phyloP scores from a whole-genome alignment of 2,329 filamentous ascomycete species.

The Neofusicoccum laricinum region DNA sequence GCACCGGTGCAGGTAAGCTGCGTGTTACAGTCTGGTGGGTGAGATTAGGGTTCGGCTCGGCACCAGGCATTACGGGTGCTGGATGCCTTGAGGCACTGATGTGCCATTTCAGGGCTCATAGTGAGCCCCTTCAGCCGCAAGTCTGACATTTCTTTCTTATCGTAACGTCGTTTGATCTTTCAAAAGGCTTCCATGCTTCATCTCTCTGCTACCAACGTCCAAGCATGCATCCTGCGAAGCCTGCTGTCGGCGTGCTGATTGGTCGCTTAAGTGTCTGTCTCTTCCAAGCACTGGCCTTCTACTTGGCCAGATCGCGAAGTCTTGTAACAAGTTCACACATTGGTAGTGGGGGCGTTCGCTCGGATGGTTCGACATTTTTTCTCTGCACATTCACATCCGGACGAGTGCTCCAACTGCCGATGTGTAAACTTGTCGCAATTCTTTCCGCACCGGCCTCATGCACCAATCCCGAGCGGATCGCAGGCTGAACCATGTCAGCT shows the following conservation, averaged over 20 bases:
- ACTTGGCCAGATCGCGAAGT: background rate
- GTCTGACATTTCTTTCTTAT: background rate
- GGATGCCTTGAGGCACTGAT: background rate
- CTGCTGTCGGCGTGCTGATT: too few species aligned
- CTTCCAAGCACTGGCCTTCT: background rate
- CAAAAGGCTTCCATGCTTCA: background rate
- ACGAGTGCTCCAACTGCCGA: too few species aligned
- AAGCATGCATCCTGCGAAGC: background rate
- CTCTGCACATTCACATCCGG: too few species aligned
- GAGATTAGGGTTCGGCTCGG: background rate
- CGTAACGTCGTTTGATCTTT: background rate
- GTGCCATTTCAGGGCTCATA: background rate
- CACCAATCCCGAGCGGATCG: too few species aligned
- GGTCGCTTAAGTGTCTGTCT: too few species aligned
- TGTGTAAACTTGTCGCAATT: too few species aligned
- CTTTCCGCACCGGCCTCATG: too few species aligned
- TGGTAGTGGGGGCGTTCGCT: too few species aligned
- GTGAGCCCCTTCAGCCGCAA: background rate
- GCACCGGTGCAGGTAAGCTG: too few species aligned
- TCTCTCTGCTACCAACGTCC: background rate
- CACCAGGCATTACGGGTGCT: background rate
- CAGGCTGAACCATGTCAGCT: background rate
- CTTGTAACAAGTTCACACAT: too few species aligned
- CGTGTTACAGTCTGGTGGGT: background rate
- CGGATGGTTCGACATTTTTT: too few species aligned